Conservation (phyloP, 1,284 basidiomycete species). For the Pseudozyma sp. region DNA sequence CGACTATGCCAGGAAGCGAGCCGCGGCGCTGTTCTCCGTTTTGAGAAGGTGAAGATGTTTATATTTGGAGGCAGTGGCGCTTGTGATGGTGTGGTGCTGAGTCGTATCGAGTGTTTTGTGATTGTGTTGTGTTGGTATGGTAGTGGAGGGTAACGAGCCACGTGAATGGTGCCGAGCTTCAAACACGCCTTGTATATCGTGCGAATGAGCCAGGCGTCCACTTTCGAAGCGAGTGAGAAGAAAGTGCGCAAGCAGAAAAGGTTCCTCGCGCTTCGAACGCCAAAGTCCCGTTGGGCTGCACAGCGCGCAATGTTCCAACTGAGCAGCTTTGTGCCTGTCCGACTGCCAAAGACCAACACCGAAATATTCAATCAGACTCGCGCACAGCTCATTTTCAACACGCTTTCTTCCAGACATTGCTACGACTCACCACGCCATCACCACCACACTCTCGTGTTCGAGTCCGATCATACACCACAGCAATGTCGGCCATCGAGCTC, state of each 20-base stretch:
- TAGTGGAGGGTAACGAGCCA: conserved; percentile 24
- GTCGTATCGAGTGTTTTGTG: neutral
- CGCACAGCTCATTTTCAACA: neutral
- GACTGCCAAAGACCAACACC: conserved; percentile 21
- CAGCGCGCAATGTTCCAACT: neutral
- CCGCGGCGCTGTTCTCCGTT: too few relatives aligned
- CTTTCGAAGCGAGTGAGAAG: conserved; percentile 14
- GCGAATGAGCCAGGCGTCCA: conserved; percentile 6
- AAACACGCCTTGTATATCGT: conserved; percentile 14
- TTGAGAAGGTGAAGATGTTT: too few relatives aligned
- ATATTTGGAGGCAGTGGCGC: neutral
- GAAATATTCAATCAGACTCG: conserved; percentile 5
- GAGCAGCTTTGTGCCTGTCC: neutral
- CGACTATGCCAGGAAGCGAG: too few relatives aligned
- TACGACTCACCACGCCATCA: neutral
- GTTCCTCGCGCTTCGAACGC: conserved; percentile 49
- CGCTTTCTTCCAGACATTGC: conserved; percentile 1
- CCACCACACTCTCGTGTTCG: neutral
- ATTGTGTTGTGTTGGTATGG: conserved; percentile 9
- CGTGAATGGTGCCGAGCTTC: conserved; percentile 2
- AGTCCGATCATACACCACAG: neutral
- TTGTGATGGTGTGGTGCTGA: conserved; percentile 4
- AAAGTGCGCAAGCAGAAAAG: conserved; percentile 24
- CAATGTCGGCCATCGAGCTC: conserved; percentile 67
- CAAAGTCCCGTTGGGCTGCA: conserved; percentile 8